A percentile compares a stretch with the other conserved stretches of the same genome.
Evolutionary conservation across 345 rosid genomes (phyloP).

Genomic region (Bruguiera gymnorhiza): DNA sequence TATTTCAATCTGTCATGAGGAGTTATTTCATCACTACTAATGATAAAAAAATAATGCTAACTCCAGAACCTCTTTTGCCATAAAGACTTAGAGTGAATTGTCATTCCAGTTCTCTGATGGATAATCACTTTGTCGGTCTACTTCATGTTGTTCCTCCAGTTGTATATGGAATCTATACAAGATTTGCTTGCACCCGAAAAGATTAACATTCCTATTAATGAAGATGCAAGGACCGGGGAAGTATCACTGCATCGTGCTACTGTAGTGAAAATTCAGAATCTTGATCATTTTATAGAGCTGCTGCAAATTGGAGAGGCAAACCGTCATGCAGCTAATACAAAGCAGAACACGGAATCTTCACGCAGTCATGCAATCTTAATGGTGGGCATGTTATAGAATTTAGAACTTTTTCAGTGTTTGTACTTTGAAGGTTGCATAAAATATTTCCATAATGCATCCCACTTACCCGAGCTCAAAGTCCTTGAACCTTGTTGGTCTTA

Average conservation of each 20-base stretch:
- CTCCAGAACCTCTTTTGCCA: not conserved
- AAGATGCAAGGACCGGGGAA: slow-evolving; percentile 82
- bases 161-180: slow-evolving; percentile 91
- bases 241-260: slow-evolving; percentile 76
- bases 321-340: slow-evolving; percentile 87
- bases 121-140: not conserved
- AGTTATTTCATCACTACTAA: slow-evolving; percentile 2
- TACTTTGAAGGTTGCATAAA: not conserved
- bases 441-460: not conserved
- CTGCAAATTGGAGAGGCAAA: slow-evolving; percentile 83
- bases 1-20: not conserved
- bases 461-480: not conserved
- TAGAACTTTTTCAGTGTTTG: not conserved
- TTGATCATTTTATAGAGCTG: slow-evolving; percentile 66
- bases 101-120: slow-evolving; percentile 3
- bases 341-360: slow-evolving; percentile 90
- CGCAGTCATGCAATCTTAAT: slow-evolving; percentile 94
- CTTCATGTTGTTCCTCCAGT: slow-evolving; percentile 38
- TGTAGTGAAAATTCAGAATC: slow-evolving; percentile 51
- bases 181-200: slow-evolving; percentile 89
- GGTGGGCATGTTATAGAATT: slow-evolving; percentile 39
- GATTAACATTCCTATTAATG: slow-evolving; percentile 61
- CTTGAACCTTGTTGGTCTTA: slow-evolving; percentile 15
- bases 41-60: not conserved
- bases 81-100: not conserved